Evolutionary conservation across 2,329 filamentous ascomycete genomes (phyloP).

Genomic region (Cytospora piceae): DNA sequence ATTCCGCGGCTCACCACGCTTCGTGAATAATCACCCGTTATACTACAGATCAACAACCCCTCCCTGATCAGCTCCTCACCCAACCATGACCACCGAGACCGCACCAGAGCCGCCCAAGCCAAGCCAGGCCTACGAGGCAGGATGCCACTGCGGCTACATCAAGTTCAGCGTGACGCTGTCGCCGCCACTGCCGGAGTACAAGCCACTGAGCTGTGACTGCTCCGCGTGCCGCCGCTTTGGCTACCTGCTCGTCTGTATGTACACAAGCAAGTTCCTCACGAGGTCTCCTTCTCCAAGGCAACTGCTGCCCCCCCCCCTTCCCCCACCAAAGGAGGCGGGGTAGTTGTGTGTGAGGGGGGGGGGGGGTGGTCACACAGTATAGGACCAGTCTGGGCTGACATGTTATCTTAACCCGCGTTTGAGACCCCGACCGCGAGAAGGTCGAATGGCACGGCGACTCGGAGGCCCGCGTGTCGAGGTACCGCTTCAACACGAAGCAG

Average conservation of each 20-base stretch:
- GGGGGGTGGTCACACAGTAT: neutral
- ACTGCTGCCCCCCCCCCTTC: too few relatives aligned
- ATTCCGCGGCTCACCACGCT: too few relatives aligned
- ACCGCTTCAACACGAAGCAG: conserved; percentile 52
- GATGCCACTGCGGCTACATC: conserved; percentile 58
- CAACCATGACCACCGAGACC: conserved; percentile 23
- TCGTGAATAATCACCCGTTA: too few relatives aligned
- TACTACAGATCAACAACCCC: neutral
- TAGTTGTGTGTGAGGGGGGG: too few relatives aligned
- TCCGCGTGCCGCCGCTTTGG: conserved; percentile 56
- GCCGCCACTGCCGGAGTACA: conserved; percentile 50
- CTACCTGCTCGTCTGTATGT: conserved; percentile 53
- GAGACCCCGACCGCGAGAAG: conserved; percentile 46
- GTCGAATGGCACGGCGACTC: conserved; percentile 49
- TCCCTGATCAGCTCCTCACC: too few relatives aligned
- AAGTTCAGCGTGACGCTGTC: conserved; percentile 52
- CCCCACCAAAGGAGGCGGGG: neutral
- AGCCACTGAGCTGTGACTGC: conserved; percentile 56
- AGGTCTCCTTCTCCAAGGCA: too few relatives aligned
- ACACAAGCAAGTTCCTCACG: conserved; percentile 28
- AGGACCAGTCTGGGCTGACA: neutral
- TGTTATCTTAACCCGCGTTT: neutral
- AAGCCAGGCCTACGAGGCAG: conserved; percentile 49
- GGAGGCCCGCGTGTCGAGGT: conserved; percentile 41
- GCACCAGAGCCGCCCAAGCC: conserved; percentile 27